Evolutionary conservation across 2,329 filamentous ascomycete genomes (phyloP).

Genomic region (Microcyclosporella mali): DNA sequence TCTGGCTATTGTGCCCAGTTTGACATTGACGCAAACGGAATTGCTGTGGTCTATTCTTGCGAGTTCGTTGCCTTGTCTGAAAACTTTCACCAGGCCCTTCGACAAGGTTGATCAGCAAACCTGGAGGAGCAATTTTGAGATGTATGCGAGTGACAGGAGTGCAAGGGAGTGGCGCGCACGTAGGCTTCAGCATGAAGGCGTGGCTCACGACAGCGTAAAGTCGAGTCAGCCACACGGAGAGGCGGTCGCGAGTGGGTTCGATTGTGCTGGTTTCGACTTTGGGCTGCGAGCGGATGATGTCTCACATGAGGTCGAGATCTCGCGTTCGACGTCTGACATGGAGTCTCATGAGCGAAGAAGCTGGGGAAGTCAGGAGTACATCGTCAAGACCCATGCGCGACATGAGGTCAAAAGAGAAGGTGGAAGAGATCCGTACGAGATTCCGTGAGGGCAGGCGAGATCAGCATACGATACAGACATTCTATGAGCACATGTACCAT

Average conservation of each 20-base stretch:
- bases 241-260: neutral
- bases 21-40: slow-evolving; percentile 15
- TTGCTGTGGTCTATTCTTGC: slow-evolving; percentile 18
- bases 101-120: slow-evolving; percentile 16
- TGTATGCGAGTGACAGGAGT: slow-evolving; percentile 4
- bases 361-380: slow-evolving; percentile 12
- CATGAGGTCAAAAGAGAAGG: slow-evolving; percentile 2
- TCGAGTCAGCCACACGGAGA: slow-evolving; percentile 1
- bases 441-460: slow-evolving; percentile 3
- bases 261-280: slow-evolving; percentile 4
- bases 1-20: slow-evolving; percentile 5
- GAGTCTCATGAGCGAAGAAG: slow-evolving; percentile 3
- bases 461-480: neutral
- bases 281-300: slow-evolving; percentile 6
- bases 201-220: slow-evolving; percentile 1
- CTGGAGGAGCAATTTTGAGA: slow-evolving; percentile 12
- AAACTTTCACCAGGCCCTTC: slow-evolving; percentile 16
- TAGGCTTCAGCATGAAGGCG: slow-evolving; percentile 4
- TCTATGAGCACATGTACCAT: too few species aligned
- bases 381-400: slow-evolving; percentile 5
- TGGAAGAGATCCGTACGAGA: slow-evolving; percentile 9
- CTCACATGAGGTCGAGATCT: slow-evolving; percentile 5
- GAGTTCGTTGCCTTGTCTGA: slow-evolving; percentile 15
- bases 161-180: slow-evolving; percentile 7
- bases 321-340: slow-evolving; percentile 1